Evolutionary conservation across 2,329 filamentous ascomycete species (phyloP).

Genomic region (Blumeria hordei): DNA sequence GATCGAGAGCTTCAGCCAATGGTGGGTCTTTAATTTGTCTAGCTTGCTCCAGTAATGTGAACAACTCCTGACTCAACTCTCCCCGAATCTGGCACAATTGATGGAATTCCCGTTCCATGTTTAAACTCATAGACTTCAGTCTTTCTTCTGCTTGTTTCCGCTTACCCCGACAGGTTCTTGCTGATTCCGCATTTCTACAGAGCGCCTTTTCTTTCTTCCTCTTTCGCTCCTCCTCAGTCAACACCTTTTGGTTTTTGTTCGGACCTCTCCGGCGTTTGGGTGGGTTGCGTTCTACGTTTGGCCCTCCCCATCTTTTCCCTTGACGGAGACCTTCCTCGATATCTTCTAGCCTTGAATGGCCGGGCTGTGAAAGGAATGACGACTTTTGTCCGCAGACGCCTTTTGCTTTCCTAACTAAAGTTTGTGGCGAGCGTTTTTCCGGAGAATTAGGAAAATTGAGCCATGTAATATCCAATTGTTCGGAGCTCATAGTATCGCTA

Average conservation of each 20-base stretch:
- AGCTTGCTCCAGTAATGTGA: background rate
- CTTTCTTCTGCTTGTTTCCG: background rate
- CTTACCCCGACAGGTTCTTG: background rate
- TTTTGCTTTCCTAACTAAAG: too few relatives aligned
- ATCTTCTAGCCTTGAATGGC: too few relatives aligned
- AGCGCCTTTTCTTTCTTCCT: background rate
- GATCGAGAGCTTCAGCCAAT: background rate
- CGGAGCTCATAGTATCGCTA: too few relatives aligned
- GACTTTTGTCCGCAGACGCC: too few relatives aligned
- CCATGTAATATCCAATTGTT: too few relatives aligned
- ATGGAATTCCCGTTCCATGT: background rate
- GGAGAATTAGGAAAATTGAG: too few relatives aligned
- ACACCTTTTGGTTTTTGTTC: constrained; percentile 1
- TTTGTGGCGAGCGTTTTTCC: too few relatives aligned
- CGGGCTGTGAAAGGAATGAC: too few relatives aligned
- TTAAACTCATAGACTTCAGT: background rate
- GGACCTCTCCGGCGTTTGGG: background rate
- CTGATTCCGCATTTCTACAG: constrained; percentile 1
- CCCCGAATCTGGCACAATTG: background rate
- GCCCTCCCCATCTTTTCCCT: background rate
- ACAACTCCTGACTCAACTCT: background rate
- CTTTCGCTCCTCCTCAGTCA: background rate
- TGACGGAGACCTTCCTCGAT: too few relatives aligned
- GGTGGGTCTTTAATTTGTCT: background rate
- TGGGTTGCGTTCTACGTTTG: background rate